A percentile compares a stretch with the other conserved stretches of the same genome.
These are phyloP conservation scores for Nannochloropsis granulata DNA, from an alignment of 108 stramenopile species.

Conservation along the genomic window DNA sequence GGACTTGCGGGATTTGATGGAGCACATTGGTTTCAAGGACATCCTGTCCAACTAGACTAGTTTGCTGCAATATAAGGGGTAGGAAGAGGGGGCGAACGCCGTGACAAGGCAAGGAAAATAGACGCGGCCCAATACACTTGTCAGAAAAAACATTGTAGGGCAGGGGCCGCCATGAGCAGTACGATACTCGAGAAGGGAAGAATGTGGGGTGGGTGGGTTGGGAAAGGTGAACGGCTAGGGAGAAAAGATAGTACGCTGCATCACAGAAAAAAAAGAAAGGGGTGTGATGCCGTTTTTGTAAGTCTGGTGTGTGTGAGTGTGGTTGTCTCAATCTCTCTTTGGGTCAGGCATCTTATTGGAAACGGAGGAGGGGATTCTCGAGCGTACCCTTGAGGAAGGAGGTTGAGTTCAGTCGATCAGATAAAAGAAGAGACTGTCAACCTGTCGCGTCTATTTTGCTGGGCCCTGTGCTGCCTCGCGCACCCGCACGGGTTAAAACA, in stretches of 20 bases:
- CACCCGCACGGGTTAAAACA: not conserved
- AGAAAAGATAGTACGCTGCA: too few relatives aligned
- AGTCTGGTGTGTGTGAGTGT: too few relatives aligned
- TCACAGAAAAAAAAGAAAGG: too few relatives aligned
- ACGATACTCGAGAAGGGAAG: not conserved
- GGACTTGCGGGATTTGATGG: not conserved
- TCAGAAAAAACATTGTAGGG: not conserved
- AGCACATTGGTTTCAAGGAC: not conserved
- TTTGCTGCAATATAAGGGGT: not conserved
- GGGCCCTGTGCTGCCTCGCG: not conserved
- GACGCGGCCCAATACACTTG: not conserved
- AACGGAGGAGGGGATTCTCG: not conserved
- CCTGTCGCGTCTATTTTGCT: not conserved
- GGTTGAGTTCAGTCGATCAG: not conserved
- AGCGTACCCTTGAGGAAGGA: not conserved
- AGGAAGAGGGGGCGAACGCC: not conserved
- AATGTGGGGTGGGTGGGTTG: not conserved
- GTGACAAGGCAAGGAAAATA: not conserved
- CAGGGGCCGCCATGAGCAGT: not conserved
- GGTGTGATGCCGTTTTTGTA: too few relatives aligned
- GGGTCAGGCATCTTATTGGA: too few relatives aligned
- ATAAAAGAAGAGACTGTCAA: not conserved
- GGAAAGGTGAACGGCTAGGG: too few relatives aligned
- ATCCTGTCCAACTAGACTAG: not conserved
- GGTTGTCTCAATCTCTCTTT: too few relatives aligned